Evolutionary conservation across 2,329 filamentous ascomycete genomes (phyloP), one percentile per base, ranked within the genome.

Genomic region (Botrytis porri): DNA sequence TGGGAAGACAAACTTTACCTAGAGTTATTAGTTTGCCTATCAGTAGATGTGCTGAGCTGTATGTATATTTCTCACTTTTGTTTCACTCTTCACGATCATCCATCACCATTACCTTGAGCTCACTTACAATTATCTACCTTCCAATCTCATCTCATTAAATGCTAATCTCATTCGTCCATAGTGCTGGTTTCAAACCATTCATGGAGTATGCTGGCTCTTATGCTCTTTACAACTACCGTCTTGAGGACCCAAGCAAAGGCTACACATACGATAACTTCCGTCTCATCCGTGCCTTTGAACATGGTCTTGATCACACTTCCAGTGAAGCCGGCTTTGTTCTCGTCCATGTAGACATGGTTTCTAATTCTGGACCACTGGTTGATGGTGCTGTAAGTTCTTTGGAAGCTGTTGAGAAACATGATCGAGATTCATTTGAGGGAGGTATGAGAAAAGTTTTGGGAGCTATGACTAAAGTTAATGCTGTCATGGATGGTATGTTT

Each of bases 301-400:
- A 92, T 78, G 95, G 95, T 22, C 89, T 97, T 14, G 93, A 98
- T 81, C 93, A 93, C 0, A 87, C 87, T 45, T 97, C 93, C 4
- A 97, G 94, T 12, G 95, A 98, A 82, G 95, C 95, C 0, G 95
- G 95, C 67, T 98, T 98, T 81, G 94, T 98, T n/a, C 88, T 98
- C 20, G 95, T 96, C 7, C 95, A 98, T 82, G 90, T 98, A 69
- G 94, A 97, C 82, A 98, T 98, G 95, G 95, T 97, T 67, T 91
- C 90, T 80, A 90, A 97, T 82, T 95, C 94, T 0, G 92, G 92
- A 0, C 88, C 89, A 0, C 86, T 98, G 1, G 90, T 98, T 64
- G 87, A 88, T 60, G 93, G 93, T 45, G 88, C 90, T 5, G 86
- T 93, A 64, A 86, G 89, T 69, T 88, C 91, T 69, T 86, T 97